phyloP scores from a whole-genome alignment of 306 rosid species.

The Gastrolobium bilobum region DNA sequence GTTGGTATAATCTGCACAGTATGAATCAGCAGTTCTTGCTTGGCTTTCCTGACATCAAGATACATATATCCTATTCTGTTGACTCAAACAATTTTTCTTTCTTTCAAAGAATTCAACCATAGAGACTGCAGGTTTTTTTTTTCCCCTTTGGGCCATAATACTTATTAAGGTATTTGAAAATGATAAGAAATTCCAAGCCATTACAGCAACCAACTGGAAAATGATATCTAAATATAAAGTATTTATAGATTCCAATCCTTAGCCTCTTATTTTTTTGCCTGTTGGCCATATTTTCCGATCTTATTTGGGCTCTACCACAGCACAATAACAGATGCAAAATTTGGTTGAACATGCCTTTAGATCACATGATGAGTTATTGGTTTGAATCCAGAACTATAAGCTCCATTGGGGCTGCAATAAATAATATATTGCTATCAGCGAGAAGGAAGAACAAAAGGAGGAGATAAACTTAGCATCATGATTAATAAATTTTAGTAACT shows the following conservation, averaged over 20 bases:
- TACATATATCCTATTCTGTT: slow-evolving; percentile 27
- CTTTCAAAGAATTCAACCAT: slow-evolving; percentile 40
- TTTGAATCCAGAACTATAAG: slow-evolving; percentile 95
- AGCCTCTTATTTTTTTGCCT: not conserved
- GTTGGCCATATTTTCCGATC: slow-evolving; percentile 32
- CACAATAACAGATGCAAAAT: slow-evolving; percentile 44
- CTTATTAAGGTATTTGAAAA: slow-evolving; percentile 11
- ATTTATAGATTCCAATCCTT: slow-evolving; percentile 25
- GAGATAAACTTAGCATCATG: slow-evolving; percentile 2
- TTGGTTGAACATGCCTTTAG: slow-evolving; percentile 60
- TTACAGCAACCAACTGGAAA: slow-evolving; percentile 34
- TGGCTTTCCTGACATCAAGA: slow-evolving; percentile 17
- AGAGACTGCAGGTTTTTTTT: slow-evolving; percentile 1
- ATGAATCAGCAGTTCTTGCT: too few relatives aligned
- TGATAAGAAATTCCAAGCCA: slow-evolving; percentile 17
- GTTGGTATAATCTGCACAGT: too few relatives aligned
- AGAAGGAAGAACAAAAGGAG: slow-evolving; percentile 1
- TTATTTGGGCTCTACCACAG: slow-evolving; percentile 21
- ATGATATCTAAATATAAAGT: slow-evolving; percentile 31
- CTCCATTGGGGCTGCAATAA: slow-evolving; percentile 90
- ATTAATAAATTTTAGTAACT: not conserved
- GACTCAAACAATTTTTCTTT: slow-evolving; percentile 29
- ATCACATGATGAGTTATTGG: slow-evolving; percentile 99
- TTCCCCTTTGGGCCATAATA: slow-evolving; percentile 10
- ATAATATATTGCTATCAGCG: slow-evolving; percentile 42